Base-by-base conservation (phyloP, 345 rosid species). In the Corchorus olitorius region DNA sequence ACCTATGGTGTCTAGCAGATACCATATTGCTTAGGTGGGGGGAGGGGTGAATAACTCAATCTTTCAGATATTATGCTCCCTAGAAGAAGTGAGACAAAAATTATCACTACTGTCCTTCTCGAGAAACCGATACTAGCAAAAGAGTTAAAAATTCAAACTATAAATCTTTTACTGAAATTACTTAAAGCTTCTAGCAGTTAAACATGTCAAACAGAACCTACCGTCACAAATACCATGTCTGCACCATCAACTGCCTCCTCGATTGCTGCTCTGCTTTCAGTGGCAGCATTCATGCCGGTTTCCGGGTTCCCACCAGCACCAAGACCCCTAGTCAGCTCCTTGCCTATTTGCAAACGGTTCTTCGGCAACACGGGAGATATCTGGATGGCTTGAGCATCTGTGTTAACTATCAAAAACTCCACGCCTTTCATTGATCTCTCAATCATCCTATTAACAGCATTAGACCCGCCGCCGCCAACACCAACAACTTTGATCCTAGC, bases 251-350 rank as follows among this genome's bases (percentile, higher is more conserved):
- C 97, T 56, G 97, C 95, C 74, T 90, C 94, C 81, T 93, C 97
- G 19, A 94, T 90, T 20, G 90, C 78, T 75, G 83, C 90, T 87
- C 87, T 91, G 81, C 98, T 94, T 83, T 94, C 98, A 68, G 80
- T 88, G 43, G 98, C 97, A 82, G 98, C 98, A 83, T 90, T 94
- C 91, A 87, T 91, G 59, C 98, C 97, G 11, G 90, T 90, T 82
- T 93, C 97, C 0, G 97, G 98, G 70, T 94, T 94, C n/a, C 98
- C 98, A 69, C 98, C 98, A 70, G 97, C 95, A 75, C 97, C 97
- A 76, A 94, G 93, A 79, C 97, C 98, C 68, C 97, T 88, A 35
- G 98, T 93, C 66, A 93, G 81, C 91, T 91, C 97, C 80, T 85
- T 82, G 70, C 98, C 97, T 71, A 94, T 93, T 59, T 93, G 97